Evolutionary conservation across 495 filamentous ascomycete genomes (phyloP), one percentile per base, ranked within the genome.

Genomic region (Penicillium paxilli): DNA sequence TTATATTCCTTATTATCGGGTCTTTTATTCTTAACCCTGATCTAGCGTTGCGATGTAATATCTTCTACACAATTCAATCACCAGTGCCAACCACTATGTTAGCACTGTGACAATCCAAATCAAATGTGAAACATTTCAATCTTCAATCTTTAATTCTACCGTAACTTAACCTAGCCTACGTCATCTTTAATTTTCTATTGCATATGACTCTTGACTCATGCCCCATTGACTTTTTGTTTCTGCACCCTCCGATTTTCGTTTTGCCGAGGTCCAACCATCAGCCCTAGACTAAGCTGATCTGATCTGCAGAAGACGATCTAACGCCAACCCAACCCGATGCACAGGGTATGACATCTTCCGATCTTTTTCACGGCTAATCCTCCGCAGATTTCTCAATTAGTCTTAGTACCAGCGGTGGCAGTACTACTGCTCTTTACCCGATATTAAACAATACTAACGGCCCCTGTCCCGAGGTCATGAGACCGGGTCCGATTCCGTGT

Each of bases 11-110:
- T 32, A 32, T 32, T n/a, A 38, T 44, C 23, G 33, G 12, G 21
- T 21, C 24, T 37, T 26, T 45, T 44, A 30, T 28, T 14, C 26
- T n/a, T n/a, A n/a, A 6, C 35, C 35, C 35, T 9, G 35, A 38
- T 25, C 53, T 55, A 55, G 53, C 53, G 47, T 50, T 32, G 35
- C 40, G 53, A 46, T 55, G 47, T 55, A 55, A 50, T 55, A 49
- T 37, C 19, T 49, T 49, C 33, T 52, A 14, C 46, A 46, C 20
- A 19, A n/a, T 45, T n/a, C 26, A 28, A 33, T 24, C 1, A 16
- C 19, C 22, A 22, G 51, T 47, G 32, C 44, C 28, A n/a, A 47
- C 23, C 16, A 19, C 51, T 28, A 26, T 38, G 51, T 16, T 14
- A 38, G 35, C 35, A 38, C 35, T 16, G 9, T 38, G 35, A 19